Evolutionary conservation across 116 monocot genomes (phyloP).

Genomic region (Dioscorea cayenensis): DNA sequence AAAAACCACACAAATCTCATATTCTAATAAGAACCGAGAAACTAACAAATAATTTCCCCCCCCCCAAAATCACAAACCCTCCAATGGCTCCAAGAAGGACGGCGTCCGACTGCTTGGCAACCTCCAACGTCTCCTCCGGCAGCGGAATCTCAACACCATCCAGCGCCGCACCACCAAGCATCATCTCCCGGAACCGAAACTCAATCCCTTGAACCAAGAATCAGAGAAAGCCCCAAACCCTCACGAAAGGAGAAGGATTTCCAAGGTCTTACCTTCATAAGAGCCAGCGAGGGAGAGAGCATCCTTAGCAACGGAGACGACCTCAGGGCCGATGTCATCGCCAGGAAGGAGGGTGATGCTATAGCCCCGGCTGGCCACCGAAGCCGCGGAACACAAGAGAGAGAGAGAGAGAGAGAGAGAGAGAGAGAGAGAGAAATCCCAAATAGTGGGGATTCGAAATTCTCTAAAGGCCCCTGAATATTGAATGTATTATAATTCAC

Average conservation of each 20-base stretch:
- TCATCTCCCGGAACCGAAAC: conserved; percentile 61
- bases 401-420: not conserved
- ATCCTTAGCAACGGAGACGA: conserved; percentile 79
- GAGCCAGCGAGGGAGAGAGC: conserved; percentile 66
- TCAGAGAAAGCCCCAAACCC: not conserved
- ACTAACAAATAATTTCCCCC: not conserved
- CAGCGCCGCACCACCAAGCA: conserved; percentile 69
- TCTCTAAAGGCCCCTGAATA: too few relatives aligned
- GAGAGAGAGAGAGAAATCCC: too few relatives aligned
- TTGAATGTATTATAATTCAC: too few relatives aligned
- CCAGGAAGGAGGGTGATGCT: conserved; percentile 80
- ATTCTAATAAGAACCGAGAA: not conserved
- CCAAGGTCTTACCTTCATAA: conserved; percentile 35
- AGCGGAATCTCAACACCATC: conserved; percentile 66
- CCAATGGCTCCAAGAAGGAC: conserved; percentile 92
- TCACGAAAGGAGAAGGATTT: not conserved
- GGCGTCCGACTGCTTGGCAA: conserved; percentile 61
- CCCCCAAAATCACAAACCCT: conserved; percentile 35
- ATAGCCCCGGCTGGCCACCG: conserved; percentile 34
- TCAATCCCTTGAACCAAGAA: conserved; percentile 46
- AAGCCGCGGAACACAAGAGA: conserved; percentile 33
- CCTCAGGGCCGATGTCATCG: conserved; percentile 93
- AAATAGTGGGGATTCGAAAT: too few relatives aligned
- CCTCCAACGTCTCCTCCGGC: conserved; percentile 70
- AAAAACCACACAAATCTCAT: not conserved